phyloP scores from a whole-genome alignment of 192 early-diverging fungal genomes.

The Gryganskiella cystojenkinii region DNA sequence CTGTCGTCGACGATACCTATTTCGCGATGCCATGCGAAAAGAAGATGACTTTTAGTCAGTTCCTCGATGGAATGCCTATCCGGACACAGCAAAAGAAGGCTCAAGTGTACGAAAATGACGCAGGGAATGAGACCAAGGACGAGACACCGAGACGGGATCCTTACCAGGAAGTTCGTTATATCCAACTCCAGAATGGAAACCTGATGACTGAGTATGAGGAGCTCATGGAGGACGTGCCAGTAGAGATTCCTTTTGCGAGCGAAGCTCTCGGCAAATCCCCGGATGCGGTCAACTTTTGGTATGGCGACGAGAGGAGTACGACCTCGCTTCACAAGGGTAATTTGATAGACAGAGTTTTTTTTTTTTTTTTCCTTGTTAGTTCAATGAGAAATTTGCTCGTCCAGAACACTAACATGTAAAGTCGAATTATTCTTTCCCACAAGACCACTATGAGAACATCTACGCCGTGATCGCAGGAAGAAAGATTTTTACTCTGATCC shows the following conservation, averaged over 20 bases:
- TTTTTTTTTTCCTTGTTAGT: background rate
- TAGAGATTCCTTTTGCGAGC: slow-evolving; percentile 53
- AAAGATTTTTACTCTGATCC: slow-evolving; percentile 61
- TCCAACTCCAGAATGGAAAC: slow-evolving; percentile 65
- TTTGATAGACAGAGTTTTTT: background rate
- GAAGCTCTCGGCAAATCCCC: slow-evolving; percentile 57
- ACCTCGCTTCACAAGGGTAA: slow-evolving; percentile 62
- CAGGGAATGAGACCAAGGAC: background rate
- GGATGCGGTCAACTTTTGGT: slow-evolving; percentile 67
- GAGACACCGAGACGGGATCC: background rate
- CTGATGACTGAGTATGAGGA: slow-evolving; percentile 54
- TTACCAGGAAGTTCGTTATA: slow-evolving; percentile 54
- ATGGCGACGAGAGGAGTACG: slow-evolving; percentile 55
- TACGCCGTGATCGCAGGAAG: slow-evolving; percentile 61
- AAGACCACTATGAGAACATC: slow-evolving; percentile 65
- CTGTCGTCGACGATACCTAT: slow-evolving; percentile 57
- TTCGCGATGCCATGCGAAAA: slow-evolving; percentile 62
- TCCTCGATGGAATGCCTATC: slow-evolving; percentile 52
- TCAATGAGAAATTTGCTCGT: background rate
- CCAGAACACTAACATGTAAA: background rate
- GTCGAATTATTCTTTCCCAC: background rate
- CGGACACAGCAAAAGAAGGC: slow-evolving; percentile 8
- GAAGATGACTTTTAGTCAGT: slow-evolving; percentile 57
- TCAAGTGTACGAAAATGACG: background rate
- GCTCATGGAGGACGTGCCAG: slow-evolving; percentile 52